A percentile compares a stretch with the other conserved stretches of the same genome.
These are phyloP conservation scores for Gardenia jasminoides DNA, from an alignment of 257 asterid species.

Conservation along the genomic window DNA sequence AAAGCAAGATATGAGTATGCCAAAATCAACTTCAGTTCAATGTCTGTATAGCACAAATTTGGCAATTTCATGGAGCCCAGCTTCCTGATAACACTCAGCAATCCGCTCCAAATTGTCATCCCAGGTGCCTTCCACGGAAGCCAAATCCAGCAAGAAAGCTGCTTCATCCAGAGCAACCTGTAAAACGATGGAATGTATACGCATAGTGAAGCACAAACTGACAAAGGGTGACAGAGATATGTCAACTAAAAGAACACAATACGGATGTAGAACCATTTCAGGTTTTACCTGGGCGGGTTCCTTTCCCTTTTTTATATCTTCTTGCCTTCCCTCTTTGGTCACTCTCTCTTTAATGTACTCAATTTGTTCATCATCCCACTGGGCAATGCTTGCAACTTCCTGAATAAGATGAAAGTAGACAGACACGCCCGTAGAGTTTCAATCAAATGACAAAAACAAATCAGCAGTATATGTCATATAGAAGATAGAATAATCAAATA, in stretches of 20 bases:
- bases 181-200: conserved; percentile 5
- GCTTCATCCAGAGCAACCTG: conserved; percentile 92
- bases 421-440: not conserved
- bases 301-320: conserved; percentile 86
- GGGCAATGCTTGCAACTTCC: conserved; percentile 91
- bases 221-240: not conserved
- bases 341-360: conserved; percentile 90
- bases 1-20: not conserved
- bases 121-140: conserved; percentile 88
- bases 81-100: conserved; percentile 75
- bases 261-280: not conserved
- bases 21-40: conserved; percentile 2
- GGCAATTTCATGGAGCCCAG: conserved; percentile 70
- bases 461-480: not conserved
- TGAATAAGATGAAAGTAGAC: conserved; percentile 21
- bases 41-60: conserved; percentile 68
- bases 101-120: conserved; percentile 61
- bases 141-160: conserved; percentile 89
- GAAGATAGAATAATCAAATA: not conserved
- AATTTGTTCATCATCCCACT: conserved; percentile 96
- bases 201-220: not conserved
- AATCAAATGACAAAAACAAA: not conserved
- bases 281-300: conserved; percentile 73
- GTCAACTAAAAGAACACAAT: not conserved
- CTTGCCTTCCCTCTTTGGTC: conserved; percentile 74